phyloP scores from a whole-genome alignment of 1,284 basidiomycete species.

The Cerioporus squamosus region DNA sequence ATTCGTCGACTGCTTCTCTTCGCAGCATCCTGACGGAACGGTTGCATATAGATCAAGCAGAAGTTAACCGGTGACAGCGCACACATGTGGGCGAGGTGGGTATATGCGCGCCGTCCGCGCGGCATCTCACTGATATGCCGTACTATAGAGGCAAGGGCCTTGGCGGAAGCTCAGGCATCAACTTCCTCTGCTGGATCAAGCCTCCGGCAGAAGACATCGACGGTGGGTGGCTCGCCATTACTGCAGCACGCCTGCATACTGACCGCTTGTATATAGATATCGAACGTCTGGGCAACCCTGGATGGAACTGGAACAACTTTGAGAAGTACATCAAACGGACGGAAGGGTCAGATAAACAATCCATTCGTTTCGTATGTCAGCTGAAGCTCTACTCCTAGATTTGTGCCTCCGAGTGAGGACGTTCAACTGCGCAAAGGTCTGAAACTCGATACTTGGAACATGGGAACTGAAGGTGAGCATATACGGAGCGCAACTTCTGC shows the following conservation, averaged over 20 bases:
- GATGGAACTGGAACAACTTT: slow-evolving; percentile 31
- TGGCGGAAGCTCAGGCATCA: slow-evolving; percentile 29
- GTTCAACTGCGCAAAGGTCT: slow-evolving; percentile 18
- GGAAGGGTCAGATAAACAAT: slow-evolving; percentile 19
- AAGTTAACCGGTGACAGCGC: slow-evolving; percentile 13
- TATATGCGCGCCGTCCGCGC: background rate
- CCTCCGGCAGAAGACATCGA: slow-evolving; percentile 26
- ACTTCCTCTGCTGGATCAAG: slow-evolving; percentile 28
- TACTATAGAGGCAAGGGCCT: slow-evolving; percentile 26
- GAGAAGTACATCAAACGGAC: slow-evolving; percentile 25
- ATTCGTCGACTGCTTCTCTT: background rate
- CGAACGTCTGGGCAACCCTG: slow-evolving; percentile 30
- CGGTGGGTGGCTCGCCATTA: slow-evolving; percentile 8
- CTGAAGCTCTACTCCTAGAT: slow-evolving; percentile 16
- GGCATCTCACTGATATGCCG: background rate
- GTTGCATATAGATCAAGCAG: slow-evolving; percentile 22
- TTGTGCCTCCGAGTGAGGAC: slow-evolving; percentile 24
- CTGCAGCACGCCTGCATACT: too few species aligned
- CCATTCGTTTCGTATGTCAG: background rate
- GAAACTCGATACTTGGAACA: slow-evolving; percentile 22
- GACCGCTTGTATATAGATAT: slow-evolving; percentile 13
- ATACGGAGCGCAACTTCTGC: background rate
- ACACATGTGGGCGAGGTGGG: slow-evolving; percentile 24
- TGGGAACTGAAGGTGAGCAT: slow-evolving; percentile 24
- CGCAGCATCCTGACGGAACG: background rate